phyloP scores from a whole-genome alignment of 495 filamentous ascomycete species.

The Tuber melanosporum region DNA sequence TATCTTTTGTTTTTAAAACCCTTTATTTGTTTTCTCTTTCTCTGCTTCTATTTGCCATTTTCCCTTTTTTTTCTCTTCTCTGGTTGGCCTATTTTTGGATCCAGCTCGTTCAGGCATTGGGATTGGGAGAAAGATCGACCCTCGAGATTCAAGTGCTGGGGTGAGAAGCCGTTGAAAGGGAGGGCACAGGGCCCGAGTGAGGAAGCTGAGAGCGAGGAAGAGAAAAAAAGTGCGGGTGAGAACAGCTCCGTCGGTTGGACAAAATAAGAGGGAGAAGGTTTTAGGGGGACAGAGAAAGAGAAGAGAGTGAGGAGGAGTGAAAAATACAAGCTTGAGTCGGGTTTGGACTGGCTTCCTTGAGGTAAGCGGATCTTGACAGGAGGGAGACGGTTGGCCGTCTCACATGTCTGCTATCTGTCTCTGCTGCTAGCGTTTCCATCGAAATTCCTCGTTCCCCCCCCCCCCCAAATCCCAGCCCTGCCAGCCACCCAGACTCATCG shows the following conservation, averaged over 20 bases:
- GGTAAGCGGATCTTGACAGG: constrained; percentile 38
- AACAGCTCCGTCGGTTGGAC: constrained; percentile 5
- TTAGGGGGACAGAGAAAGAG: constrained; percentile 10
- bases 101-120: constrained; percentile 28
- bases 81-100: constrained; percentile 18
- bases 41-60: constrained; percentile 15
- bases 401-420: constrained; percentile 33
- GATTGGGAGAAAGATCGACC: constrained; percentile 6
- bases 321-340: neutral
- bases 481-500: neutral
- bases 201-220: constrained; percentile 23
- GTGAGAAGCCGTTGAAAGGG: constrained; percentile 8
- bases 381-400: constrained; percentile 26
- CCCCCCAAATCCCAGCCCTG: constrained; percentile 20
- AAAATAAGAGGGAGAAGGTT: constrained; percentile 13
- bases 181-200: constrained; percentile 13
- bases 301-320: neutral
- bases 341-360: constrained; percentile 16
- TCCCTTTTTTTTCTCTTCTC: constrained; percentile 8
- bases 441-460: constrained; percentile 27
- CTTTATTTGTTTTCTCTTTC: constrained; percentile 11
- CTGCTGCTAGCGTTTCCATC: constrained; percentile 12
- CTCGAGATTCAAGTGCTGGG: neutral
- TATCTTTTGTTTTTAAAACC: neutral
- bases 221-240: constrained; percentile 7